phyloP scores from a whole-genome alignment of 2,329 filamentous ascomycete genomes.

The Neonectria sp. region DNA sequence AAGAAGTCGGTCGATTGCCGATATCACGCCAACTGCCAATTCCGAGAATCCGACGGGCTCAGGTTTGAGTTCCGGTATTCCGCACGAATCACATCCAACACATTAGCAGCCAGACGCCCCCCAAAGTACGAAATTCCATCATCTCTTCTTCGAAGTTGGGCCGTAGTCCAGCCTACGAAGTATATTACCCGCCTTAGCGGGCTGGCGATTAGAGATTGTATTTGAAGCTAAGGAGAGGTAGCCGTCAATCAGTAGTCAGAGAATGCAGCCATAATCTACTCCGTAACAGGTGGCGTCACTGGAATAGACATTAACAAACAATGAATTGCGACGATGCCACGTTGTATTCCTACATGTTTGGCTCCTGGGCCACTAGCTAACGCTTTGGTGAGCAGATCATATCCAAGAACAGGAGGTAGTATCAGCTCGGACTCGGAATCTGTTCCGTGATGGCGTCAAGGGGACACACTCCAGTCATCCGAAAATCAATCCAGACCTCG shows the following conservation, averaged over 20 bases:
- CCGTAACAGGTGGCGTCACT: background rate
- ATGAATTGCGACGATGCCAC: no score
- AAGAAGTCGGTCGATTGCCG: slow-evolving; percentile 15
- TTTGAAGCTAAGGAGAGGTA: background rate
- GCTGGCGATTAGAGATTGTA: no score
- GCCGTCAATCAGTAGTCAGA: background rate
- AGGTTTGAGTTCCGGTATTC: background rate
- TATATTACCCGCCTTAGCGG: no score
- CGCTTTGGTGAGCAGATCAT: background rate
- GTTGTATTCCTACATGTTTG: no score
- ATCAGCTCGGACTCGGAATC: background rate
- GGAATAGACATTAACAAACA: no score
- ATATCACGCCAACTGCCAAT: background rate
- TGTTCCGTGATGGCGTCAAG: background rate
- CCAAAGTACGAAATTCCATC: no score
- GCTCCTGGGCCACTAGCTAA: background rate
- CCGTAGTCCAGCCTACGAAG: no score
- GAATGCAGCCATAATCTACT: background rate
- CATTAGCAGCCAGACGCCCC: no score
- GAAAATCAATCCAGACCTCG: background rate
- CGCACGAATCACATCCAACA: background rate
- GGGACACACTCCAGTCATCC: background rate
- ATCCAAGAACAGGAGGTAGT: background rate
- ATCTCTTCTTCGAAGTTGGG: background rate
- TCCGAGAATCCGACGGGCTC: background rate